Evolutionary conservation across 805 yeast species (phyloP), one percentile per base, ranked within the genome.

Genomic region (Saccharomycopsis capsularis): DNA sequence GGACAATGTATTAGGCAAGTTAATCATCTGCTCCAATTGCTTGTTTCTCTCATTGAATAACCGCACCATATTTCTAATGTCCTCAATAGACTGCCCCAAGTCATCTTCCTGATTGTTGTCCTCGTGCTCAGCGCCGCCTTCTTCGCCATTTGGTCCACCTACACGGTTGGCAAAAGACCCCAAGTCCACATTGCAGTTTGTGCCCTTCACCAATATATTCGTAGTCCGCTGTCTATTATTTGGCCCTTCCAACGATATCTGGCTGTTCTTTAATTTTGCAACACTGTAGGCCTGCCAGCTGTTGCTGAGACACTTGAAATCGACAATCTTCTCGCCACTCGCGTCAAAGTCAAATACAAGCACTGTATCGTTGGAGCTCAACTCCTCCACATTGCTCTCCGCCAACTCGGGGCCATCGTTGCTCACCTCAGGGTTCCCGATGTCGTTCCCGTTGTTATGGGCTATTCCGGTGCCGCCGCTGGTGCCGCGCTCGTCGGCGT

Each of bases 21-120:
- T 34, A 23, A 52, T 43, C 45, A 52, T 49, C 13, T 40, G 36
- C 48, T 48, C 55, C 19, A 52, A 34, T 42, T 52, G 55, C 15
- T 43, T 34, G 22, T 52, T 52, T 23, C 55, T 32, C 18, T 43
- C 35, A 23, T 52, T 52, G 40, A 52, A 52, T 11, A 52, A 27
- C 18, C 40, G 32, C 5, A 52, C 55, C 30, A 52, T 27, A 13
- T 44, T 43, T 18, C 49, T 30, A 16, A 52, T 49, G 11, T 49
- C 37, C 24, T 49, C 48, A 9, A 52, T 40, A 7, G 47, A 46
- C 13, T 41, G 16, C 3, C 18, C 36, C 4, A 47, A 24, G 21
- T 47, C 50, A 23, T 49, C 52, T 5, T 49, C 46, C 9, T 27
- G 23, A 23, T 4, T 40, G 35, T 21, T 22, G 4, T 5, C 3